Evolutionary conservation across 345 rosid genomes (phyloP), one percentile per base, ranked within the genome.

Genomic region (Melastoma malabathricum): DNA sequence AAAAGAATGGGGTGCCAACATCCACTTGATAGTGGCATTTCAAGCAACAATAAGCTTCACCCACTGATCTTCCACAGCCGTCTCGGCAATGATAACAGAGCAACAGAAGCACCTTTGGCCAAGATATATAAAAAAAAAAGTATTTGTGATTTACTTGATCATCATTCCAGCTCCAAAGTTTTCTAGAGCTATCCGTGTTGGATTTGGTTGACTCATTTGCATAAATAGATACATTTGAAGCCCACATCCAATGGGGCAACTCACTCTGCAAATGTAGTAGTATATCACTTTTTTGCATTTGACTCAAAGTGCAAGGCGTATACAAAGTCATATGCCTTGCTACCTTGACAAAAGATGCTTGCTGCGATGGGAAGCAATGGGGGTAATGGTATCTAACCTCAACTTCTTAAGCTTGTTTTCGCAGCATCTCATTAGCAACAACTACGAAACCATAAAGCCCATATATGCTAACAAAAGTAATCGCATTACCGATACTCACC

Each of bases 351-450:
- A 56, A 59, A 65, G 20, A 66, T 7, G 17, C 68, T 62, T 59
- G 64, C 72, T 43, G 23, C 57, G 17, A 70, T 61, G 3, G 72
- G 75, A 41, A 75, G 71, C 66, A 74, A 60, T 13, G 77, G 68
- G 68, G 0, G 66, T 65, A 13, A 70, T 59, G 29, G 56, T 57
- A 47, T 60, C 82, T 54, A 73, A 20, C 54, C 52, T 68, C 25
- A 74, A 64, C 47, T 60, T 63, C 60, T 52, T 48, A 0, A 74
- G n/a, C 71, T 49, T 83, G 94, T 59, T 89, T 86, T 68, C 82
- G 70, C 65, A 89, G 59, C 38, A 86, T 66, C 77, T 80, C 95
- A 67, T 83, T 81, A 18, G 88, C 95, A 47, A 86, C 92, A 39
- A 90, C 89, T 0, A 72, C 64, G 48, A 74, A 65, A 5, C 84